Conservation (phyloP, 148 eudicot species). For the Dianthus caryophyllus region DNA sequence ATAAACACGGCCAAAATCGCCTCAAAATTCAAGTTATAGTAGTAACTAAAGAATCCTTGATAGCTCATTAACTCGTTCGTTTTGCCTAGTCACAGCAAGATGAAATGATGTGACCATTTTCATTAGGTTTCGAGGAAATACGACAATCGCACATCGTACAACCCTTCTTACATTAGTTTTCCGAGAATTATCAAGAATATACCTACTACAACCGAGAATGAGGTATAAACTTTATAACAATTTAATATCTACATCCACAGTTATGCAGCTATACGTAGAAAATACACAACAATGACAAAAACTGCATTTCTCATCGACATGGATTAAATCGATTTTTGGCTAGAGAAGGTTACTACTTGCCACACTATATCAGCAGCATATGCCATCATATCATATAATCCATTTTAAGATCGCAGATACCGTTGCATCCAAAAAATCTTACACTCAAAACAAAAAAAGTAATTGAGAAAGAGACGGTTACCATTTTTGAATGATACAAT, state of each 20-base stretch:
- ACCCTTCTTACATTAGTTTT: too few species aligned
- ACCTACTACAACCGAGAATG: background rate
- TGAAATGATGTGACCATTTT: too few species aligned
- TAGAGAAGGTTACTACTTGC: background rate
- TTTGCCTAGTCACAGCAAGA: too few species aligned
- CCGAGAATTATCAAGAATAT: background rate
- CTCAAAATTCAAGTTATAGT: too few species aligned
- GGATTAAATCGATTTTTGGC: background rate
- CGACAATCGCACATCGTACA: too few species aligned
- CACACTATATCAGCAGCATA: background rate
- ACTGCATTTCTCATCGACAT: constrained; percentile 5
- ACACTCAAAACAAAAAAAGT: background rate
- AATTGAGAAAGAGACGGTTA: constrained; percentile 1
- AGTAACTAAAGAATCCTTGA: too few species aligned
- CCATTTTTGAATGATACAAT: background rate
- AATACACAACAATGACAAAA: constrained; percentile 7
- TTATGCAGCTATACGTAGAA: constrained; percentile 11
- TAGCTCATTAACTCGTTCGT: too few species aligned
- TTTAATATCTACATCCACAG: constrained; percentile 12
- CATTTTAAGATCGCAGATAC: constrained; percentile 1
- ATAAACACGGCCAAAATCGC: too few species aligned
- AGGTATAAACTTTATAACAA: background rate
- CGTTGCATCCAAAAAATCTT: background rate
- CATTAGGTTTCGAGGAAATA: too few species aligned
- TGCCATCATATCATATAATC: background rate